Conservation (phyloP, 2,329 filamentous ascomycete genomes). For the Fusarium acutatum region DNA sequence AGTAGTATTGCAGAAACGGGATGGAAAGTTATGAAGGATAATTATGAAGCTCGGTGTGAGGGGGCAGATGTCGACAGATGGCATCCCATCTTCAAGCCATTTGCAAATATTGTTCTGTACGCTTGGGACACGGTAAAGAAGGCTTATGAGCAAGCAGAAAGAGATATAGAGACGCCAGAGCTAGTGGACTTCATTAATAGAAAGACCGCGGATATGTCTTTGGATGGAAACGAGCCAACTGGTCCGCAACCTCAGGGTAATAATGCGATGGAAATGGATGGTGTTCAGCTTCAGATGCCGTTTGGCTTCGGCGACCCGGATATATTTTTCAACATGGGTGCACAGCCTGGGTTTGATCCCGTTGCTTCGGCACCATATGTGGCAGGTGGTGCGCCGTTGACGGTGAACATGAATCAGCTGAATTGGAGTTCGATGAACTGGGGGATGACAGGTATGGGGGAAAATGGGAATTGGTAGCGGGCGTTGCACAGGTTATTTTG, state of each 20-base stretch:
- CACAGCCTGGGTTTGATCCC: neutral
- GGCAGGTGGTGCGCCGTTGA: accelerated
- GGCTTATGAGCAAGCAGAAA: neutral
- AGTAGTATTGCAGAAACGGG: neutral
- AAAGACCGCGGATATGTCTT: neutral
- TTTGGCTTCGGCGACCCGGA: neutral
- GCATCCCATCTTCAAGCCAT: neutral
- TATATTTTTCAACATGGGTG: neutral
- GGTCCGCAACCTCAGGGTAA: accelerated
- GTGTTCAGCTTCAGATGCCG: neutral
- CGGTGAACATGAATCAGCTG: neutral
- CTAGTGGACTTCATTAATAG: neutral
- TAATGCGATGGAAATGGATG: neutral
- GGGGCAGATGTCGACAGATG: neutral
- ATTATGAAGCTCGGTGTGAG: neutral
- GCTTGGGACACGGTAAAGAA: neutral
- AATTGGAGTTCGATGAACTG: neutral
- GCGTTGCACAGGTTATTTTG: too few species aligned
- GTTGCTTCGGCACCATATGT: neutral
- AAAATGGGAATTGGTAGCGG: neutral
- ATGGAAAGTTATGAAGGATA: conserved; percentile 1
- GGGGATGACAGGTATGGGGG: neutral
- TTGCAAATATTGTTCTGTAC: neutral
- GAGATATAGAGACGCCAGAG: neutral
- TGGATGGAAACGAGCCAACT: accelerated